Conservation (phyloP, 2,329 filamentous ascomycete species). For the Neonectria ditissima region DNA sequence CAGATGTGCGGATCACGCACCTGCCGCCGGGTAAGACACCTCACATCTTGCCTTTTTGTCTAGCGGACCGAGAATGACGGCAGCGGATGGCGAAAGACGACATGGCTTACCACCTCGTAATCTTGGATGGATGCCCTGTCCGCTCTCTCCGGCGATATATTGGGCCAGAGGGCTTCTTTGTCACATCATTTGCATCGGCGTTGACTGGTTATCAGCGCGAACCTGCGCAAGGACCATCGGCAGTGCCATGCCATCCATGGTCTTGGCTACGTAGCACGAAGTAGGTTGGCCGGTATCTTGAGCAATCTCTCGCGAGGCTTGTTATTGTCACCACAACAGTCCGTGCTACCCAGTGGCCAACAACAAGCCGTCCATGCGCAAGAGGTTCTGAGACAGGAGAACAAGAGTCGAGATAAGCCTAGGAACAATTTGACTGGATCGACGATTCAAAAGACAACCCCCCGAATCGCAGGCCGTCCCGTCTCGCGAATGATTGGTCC, state of each 20-base stretch:
- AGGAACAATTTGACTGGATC: constrained; percentile 29
- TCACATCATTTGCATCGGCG: neutral
- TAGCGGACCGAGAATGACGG: constrained; percentile 1
- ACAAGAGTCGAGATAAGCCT: constrained; percentile 39
- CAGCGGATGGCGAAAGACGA: constrained; percentile 1
- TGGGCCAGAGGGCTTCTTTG: neutral
- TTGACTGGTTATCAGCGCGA: neutral
- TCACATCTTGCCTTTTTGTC: constrained; percentile 6
- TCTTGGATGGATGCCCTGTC: constrained; percentile 1
- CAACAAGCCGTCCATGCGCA: neutral
- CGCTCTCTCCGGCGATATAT: neutral
- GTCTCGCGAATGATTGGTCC: constrained; percentile 47
- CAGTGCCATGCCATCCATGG: neutral
- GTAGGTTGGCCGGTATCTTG: neutral
- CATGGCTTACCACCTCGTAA: neutral
- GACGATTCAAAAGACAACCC: constrained; percentile 39
- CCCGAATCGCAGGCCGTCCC: constrained; percentile 2
- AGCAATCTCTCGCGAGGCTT: neutral
- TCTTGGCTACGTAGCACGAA: no score
- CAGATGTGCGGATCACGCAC: constrained; percentile 5
- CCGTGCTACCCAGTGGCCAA: neutral
- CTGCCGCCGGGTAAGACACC: neutral
- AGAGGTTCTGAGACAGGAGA: constrained; percentile 6
- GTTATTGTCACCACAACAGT: neutral
- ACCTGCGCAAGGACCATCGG: neutral